A percentile compares a stretch with the other conserved stretches of the same genome.
phyloP scores from a whole-genome alignment of 202 grass and related monocot species.

The Musa balbisiana region DNA sequence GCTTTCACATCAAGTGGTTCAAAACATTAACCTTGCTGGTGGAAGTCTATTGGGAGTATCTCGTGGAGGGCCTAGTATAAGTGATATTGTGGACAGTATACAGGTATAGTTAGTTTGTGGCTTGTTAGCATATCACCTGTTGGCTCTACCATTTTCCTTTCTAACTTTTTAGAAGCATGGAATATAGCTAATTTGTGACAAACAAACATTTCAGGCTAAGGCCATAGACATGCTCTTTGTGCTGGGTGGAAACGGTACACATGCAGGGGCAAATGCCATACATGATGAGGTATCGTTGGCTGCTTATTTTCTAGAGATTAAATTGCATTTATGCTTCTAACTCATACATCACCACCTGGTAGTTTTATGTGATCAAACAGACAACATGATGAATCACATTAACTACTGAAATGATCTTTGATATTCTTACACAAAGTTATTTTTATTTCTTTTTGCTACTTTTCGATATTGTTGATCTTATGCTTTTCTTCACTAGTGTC shows the following conservation, averaged over 20 bases:
- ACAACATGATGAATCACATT: background rate
- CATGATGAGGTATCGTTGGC: constrained; percentile 61
- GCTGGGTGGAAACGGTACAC: constrained; percentile 92
- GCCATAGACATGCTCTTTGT: constrained; percentile 95
- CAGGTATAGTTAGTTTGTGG: constrained; percentile 34
- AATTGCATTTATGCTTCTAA: constrained; percentile 10
- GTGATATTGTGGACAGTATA: constrained; percentile 87
- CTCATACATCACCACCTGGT: background rate
- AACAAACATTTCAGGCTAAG: constrained; percentile 47
- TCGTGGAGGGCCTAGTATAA: constrained; percentile 66
- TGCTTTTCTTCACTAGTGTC: constrained; percentile 34
- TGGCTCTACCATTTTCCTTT: background rate
- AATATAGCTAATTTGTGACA: background rate
- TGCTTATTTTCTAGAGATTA: constrained; percentile 1
- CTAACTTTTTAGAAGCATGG: background rate
- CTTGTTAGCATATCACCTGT: no score
- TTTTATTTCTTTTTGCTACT: constrained; percentile 22
- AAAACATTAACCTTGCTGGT: constrained; percentile 93
- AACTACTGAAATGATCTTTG: background rate
- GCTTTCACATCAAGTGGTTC: constrained; percentile 77
- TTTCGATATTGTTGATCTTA: background rate
- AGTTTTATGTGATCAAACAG: background rate
- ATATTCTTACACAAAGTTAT: background rate
- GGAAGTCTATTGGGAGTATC: constrained; percentile 94
- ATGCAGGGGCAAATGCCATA: constrained; percentile 88